Percentiles rank a stretch among this genome's conserved stretches.
Evolutionary conservation across 768 basidiomycete species (phyloP).

Genomic region (Mycena capillaripes): DNA sequence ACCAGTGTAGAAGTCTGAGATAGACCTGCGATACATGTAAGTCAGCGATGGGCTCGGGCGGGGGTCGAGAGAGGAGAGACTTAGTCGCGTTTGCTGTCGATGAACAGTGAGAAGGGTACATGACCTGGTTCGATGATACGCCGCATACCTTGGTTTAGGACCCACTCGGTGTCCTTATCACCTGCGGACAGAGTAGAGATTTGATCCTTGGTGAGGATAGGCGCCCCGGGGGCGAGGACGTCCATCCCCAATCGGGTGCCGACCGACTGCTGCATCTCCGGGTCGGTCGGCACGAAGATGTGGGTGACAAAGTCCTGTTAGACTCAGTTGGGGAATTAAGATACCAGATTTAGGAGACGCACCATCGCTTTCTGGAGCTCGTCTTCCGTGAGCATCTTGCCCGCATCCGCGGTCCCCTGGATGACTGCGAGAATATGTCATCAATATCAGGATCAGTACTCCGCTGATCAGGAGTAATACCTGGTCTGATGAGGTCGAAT

Average conservation of each 20-base stretch:
- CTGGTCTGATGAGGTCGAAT: slow-evolving; percentile 53
- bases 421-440: slow-evolving; percentile 55
- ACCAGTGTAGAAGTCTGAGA: slow-evolving; percentile 32
- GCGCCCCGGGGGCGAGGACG: slow-evolving; percentile 38
- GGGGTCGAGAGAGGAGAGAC: too few species aligned
- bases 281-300: slow-evolving; percentile 44
- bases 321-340: background rate
- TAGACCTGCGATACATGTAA: too few species aligned
- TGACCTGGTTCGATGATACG: background rate
- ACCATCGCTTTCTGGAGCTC: slow-evolving; percentile 63
- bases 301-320: slow-evolving; percentile 35
- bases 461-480: slow-evolving; percentile 27
- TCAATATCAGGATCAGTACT: background rate
- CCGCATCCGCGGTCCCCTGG: slow-evolving; percentile 67
- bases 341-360: background rate
- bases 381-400: slow-evolving; percentile 57
- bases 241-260: slow-evolving; percentile 43
- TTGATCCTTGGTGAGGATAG: slow-evolving; percentile 42
- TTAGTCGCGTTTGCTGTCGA: slow-evolving; percentile 28
- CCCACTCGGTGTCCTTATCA: slow-evolving; percentile 36
- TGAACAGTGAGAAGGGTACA: background rate
- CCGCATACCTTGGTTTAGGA: slow-evolving; percentile 28
- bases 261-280: slow-evolving; percentile 44
- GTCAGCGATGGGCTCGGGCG: too few species aligned
- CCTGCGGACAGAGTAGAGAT: slow-evolving; percentile 32